Evolutionary conservation across 306 rosid species (phyloP).

Genomic region (Fagus sylvatica): DNA sequence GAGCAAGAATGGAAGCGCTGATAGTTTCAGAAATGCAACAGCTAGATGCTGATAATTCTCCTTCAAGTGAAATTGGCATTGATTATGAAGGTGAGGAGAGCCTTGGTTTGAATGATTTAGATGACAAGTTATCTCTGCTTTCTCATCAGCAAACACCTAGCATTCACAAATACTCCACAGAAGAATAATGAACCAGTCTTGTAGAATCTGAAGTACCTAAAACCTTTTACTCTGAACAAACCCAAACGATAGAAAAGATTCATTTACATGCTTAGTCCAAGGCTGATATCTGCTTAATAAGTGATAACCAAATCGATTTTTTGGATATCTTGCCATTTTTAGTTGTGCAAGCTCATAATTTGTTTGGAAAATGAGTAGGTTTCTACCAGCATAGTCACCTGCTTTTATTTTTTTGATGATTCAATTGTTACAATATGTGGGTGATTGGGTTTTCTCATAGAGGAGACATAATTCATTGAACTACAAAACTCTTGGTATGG

Average conservation of each 20-base stretch:
- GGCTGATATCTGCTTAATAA: neutral
- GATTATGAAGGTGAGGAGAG: neutral
- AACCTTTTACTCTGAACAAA: neutral
- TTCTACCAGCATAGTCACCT: no score
- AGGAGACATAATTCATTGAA: no score
- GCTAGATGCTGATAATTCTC: slow-evolving; percentile 32
- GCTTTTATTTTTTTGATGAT: no score
- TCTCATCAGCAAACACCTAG: neutral
- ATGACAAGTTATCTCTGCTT: neutral
- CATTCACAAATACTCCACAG: neutral
- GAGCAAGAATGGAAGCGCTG: slow-evolving; percentile 64
- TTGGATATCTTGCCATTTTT: no score
- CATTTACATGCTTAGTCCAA: neutral
- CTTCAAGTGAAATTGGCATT: neutral
- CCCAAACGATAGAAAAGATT: neutral
- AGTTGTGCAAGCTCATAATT: no score
- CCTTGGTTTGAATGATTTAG: neutral
- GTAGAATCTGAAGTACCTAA: neutral
- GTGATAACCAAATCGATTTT: no score
- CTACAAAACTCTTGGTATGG: no score
- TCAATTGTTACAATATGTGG: no score
- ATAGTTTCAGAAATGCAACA: slow-evolving; percentile 64
- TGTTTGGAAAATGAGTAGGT: no score
- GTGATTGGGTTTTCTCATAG: no score
- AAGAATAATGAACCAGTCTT: neutral